phyloP scores from a whole-genome alignment of 2,329 filamentous ascomycete genomes.

The Neurospora sp. region DNA sequence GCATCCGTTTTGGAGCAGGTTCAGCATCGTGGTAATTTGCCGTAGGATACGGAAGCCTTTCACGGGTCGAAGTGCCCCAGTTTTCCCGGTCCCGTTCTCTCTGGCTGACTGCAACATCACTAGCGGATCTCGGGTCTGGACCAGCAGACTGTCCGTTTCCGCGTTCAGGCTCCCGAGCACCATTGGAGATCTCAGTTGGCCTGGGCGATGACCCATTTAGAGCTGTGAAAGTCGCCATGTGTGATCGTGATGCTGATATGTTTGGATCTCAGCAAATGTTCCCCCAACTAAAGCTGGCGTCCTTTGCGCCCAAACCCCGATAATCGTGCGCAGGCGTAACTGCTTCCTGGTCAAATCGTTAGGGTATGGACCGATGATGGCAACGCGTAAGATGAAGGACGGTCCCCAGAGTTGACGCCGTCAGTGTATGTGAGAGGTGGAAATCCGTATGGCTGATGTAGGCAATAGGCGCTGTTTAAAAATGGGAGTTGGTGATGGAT shows the following conservation, averaged over 20 bases:
- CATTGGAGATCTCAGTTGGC: constrained; percentile 26
- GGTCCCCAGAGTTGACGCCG: neutral
- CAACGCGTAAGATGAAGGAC: neutral
- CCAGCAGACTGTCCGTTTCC: constrained; percentile 16
- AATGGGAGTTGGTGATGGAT: neutral
- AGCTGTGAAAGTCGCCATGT: constrained; percentile 42
- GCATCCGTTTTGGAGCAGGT: constrained; percentile 54
- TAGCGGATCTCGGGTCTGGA: constrained; percentile 17
- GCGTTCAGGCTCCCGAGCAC: constrained; percentile 20
- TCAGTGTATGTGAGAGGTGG: neutral
- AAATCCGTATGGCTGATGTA: neutral
- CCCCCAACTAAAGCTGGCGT: neutral
- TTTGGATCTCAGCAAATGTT: neutral
- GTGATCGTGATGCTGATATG: constrained; percentile 12
- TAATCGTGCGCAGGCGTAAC: neutral
- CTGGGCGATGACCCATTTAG: constrained; percentile 42
- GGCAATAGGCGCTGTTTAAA: neutral
- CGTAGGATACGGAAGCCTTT: constrained; percentile 31
- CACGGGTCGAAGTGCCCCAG: constrained; percentile 31
- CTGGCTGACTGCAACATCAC: constrained; percentile 21
- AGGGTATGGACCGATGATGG: neutral
- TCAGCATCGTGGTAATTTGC: constrained; percentile 35
- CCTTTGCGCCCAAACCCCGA: neutral
- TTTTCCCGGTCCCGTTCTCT: constrained; percentile 25
- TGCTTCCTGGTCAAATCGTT: neutral